Evolutionary conservation across 2,329 filamentous ascomycete genomes (phyloP).

Genomic region (Fusarium luffae): DNA sequence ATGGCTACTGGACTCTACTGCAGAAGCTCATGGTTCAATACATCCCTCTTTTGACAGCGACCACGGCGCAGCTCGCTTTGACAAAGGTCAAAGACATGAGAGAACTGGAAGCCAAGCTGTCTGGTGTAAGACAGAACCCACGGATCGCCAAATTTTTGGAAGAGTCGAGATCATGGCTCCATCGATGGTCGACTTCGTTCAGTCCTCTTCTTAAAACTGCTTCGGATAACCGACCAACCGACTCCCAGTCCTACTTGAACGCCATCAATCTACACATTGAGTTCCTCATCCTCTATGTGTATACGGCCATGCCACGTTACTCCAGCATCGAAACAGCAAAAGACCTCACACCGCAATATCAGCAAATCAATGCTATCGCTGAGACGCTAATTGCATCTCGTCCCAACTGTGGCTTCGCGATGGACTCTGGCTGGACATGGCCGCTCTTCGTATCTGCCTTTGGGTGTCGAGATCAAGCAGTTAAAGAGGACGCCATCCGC

Average conservation of each 20-base stretch:
- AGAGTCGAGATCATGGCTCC: constrained; percentile 53
- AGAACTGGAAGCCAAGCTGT: constrained; percentile 48
- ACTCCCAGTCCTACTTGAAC: constrained; percentile 47
- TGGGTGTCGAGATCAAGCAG: constrained; percentile 53
- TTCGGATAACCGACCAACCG: constrained; percentile 37
- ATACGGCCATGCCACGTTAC: constrained; percentile 54
- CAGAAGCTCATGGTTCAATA: constrained; percentile 53
- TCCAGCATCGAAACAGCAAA: constrained; percentile 51
- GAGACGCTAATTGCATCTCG: constrained; percentile 52
- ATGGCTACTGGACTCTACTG: constrained; percentile 53
- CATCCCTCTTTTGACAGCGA: constrained; percentile 50
- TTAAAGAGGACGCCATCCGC: constrained; percentile 55
- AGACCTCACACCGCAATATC: constrained; percentile 55
- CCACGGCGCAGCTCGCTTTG: constrained; percentile 48
- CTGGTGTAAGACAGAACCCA: constrained; percentile 47
- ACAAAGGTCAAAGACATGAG: constrained; percentile 41
- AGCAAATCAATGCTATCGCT: constrained; percentile 54
- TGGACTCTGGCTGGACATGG: constrained; percentile 60
- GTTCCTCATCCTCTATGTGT: constrained; percentile 56
- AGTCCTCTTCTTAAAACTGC: constrained; percentile 50
- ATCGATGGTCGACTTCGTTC: constrained; percentile 55
- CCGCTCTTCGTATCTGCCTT: constrained; percentile 56
- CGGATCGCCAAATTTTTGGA: constrained; percentile 49
- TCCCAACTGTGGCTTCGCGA: constrained; percentile 55
- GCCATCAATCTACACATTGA: constrained; percentile 57